A percentile compares a stretch with the other conserved stretches of the same genome.
Conservation (phyloP, 2,329 filamentous ascomycete species). For the Leptoxyphium fumago region DNA sequence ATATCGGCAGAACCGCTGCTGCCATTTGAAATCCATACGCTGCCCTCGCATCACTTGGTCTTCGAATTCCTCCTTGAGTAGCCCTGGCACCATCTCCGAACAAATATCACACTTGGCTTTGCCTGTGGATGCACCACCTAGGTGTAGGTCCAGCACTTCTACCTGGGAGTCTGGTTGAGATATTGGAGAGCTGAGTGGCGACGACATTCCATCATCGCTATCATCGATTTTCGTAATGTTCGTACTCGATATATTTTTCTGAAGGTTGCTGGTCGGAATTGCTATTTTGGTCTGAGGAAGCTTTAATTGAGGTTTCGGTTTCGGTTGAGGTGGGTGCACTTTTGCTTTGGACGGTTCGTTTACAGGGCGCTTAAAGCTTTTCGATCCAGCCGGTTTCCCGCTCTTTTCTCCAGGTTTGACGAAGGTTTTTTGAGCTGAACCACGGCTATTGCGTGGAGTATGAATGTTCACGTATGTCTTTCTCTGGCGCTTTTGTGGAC, state of each 20-base stretch:
- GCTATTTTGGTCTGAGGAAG: too few relatives aligned
- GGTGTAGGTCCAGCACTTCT: conserved; percentile 1
- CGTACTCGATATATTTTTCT: too few relatives aligned
- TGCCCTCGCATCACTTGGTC: conserved; percentile 8
- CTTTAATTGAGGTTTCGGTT: too few relatives aligned
- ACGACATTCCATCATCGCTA: neutral
- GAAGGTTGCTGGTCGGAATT: too few relatives aligned
- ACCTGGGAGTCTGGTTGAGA: neutral
- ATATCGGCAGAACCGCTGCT: conserved; percentile 19
- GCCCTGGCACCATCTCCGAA: conserved; percentile 7
- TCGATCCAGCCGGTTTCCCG: neutral
- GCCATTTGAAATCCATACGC: conserved; percentile 16
- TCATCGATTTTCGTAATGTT: neutral
- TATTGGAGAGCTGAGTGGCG: conserved; percentile 1
- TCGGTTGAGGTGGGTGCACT: neutral
- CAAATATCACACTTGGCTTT: conserved; percentile 12
- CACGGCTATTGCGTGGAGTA: neutral
- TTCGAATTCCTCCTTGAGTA: conserved; percentile 18
- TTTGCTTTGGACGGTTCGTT: neutral
- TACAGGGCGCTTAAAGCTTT: neutral
- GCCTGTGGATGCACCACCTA: too few relatives aligned
- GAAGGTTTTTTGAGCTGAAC: neutral
- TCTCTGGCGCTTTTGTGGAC: conserved; percentile 4
- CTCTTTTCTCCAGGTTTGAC: neutral
- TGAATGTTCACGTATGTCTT: conserved; percentile 9